A percentile compares a stretch with the other conserved stretches of the same genome.
phyloP scores from a whole-genome alignment of 2,329 filamentous ascomycete genomes.

The Sporothrix mexicana region DNA sequence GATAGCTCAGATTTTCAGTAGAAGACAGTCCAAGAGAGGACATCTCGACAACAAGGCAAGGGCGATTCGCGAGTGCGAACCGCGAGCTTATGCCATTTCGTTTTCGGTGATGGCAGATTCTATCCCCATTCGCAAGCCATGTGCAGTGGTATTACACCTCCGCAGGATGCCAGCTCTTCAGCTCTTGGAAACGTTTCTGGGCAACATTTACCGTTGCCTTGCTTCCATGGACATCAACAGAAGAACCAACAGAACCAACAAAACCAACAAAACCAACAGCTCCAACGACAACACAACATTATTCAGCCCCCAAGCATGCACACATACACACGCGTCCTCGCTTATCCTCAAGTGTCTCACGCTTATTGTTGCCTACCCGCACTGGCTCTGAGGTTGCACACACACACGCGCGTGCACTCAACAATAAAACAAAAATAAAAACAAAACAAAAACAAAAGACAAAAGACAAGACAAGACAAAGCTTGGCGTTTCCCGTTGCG shows the following conservation, averaged over 20 bases:
- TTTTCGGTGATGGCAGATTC: background rate
- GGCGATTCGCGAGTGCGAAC: background rate
- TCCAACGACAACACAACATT: background rate
- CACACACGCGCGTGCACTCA: too few species aligned
- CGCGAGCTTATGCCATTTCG: background rate
- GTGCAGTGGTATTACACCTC: background rate
- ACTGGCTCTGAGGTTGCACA: background rate
- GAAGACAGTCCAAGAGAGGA: background rate
- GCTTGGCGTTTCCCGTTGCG: constrained; percentile 17
- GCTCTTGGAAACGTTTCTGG: background rate
- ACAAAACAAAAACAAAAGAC: background rate
- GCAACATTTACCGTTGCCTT: background rate
- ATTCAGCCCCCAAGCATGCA: too few species aligned
- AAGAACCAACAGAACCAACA: background rate
- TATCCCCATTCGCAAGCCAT: background rate
- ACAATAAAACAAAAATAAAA: background rate
- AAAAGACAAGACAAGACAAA: background rate
- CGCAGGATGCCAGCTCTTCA: background rate
- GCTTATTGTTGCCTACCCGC: constrained; percentile 22
- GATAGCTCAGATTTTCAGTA: background rate
- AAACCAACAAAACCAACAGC: background rate
- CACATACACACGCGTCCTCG: background rate
- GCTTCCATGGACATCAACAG: too few species aligned
- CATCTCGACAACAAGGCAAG: background rate
- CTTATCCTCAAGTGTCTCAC: background rate